phyloP scores from a whole-genome alignment of 306 rosid species.

The Inga leiocalycina region DNA sequence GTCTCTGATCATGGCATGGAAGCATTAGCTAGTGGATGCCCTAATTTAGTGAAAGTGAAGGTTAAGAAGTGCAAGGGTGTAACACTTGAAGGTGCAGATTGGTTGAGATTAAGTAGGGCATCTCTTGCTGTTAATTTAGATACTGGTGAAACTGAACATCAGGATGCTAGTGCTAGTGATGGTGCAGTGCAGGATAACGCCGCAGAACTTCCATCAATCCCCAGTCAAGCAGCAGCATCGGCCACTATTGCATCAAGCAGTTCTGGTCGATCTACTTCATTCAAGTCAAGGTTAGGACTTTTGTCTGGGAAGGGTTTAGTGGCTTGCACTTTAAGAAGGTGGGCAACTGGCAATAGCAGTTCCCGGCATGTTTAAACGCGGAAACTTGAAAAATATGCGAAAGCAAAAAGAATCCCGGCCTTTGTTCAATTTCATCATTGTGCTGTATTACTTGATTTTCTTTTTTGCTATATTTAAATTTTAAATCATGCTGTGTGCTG shows the following conservation, averaged over 20 bases:
- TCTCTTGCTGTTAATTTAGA: conserved; percentile 85
- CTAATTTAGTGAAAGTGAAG: conserved; percentile 96
- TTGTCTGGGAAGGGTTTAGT: conserved; percentile 69
- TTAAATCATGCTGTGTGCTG: conserved; percentile 63
- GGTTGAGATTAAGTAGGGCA: conserved; percentile 68
- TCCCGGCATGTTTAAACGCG: conserved; percentile 56
- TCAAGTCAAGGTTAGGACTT: conserved; percentile 81
- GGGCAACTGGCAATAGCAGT: conserved; percentile 66
- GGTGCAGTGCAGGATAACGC: conserved; percentile 75
- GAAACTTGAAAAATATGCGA: conserved; percentile 20
- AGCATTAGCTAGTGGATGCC: conserved; percentile 86
- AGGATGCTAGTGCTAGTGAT: conserved; percentile 84
- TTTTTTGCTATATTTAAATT: conserved; percentile 40
- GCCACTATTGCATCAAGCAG: conserved; percentile 52
- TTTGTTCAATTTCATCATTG: conserved; percentile 41
- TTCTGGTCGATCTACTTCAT: conserved; percentile 57
- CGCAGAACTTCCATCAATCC: conserved; percentile 56
- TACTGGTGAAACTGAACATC: conserved; percentile 66
- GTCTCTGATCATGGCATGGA: conserved; percentile 80
- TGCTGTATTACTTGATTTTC: conserved; percentile 56
- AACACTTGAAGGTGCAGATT: conserved; percentile 80
- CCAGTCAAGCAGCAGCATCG: conserved; percentile 39
- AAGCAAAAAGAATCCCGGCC: conserved; percentile 32
- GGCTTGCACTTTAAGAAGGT: conserved; percentile 83
- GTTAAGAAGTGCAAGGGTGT: conserved; percentile 91